Percentiles rank a stretch among this genome's conserved stretches.
phyloP scores from a whole-genome alignment of 2,329 filamentous ascomycete genomes.

The Paraphaeosphaeria minitans region DNA sequence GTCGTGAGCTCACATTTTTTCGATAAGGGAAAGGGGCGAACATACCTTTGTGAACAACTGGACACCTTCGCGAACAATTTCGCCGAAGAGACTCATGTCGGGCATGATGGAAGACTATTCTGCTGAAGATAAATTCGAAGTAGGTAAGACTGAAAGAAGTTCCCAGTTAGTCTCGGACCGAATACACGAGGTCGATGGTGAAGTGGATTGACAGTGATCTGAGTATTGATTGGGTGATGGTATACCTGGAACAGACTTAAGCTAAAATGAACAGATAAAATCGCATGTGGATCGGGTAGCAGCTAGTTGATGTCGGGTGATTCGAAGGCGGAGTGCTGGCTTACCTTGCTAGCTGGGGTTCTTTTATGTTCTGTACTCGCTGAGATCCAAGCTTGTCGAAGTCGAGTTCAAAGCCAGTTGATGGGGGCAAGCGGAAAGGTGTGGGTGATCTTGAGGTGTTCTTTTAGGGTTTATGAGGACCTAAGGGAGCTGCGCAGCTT shows the following conservation, averaged over 20 bases:
- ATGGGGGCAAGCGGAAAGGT: background rate
- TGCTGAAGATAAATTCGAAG: background rate
- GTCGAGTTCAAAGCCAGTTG: background rate
- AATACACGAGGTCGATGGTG: background rate
- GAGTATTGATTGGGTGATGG: background rate
- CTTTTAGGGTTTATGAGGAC: background rate
- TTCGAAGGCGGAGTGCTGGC: background rate
- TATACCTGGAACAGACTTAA: background rate
- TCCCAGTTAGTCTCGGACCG: no score
- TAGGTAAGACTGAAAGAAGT: no score
- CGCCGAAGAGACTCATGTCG: background rate
- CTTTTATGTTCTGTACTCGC: background rate
- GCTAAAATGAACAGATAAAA: background rate
- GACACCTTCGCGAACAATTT: background rate
- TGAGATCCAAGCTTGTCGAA: background rate
- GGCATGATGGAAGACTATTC: background rate
- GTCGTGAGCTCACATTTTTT: background rate
- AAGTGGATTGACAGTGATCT: background rate
- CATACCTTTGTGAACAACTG: background rate
- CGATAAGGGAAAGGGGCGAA: background rate
- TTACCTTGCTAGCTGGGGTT: background rate
- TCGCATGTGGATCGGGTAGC: background rate
- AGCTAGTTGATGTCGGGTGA: background rate
- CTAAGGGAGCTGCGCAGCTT: background rate
- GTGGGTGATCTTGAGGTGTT: background rate